Conservation (phyloP, 2,329 filamentous ascomycete species). For the Colletotrichum sp. region DNA sequence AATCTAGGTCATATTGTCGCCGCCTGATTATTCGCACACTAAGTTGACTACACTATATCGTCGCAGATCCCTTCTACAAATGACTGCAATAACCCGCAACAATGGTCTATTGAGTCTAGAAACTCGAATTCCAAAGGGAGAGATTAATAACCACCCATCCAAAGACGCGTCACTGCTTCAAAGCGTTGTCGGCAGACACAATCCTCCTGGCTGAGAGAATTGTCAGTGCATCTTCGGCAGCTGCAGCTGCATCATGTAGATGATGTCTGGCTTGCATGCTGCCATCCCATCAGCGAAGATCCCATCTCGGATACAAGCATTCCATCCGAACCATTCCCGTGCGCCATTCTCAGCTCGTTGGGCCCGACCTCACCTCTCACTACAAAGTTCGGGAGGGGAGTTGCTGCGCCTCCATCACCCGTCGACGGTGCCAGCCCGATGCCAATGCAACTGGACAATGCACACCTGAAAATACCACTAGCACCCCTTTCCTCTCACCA, state of each 20-base stretch:
- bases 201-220: not conserved
- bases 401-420: conserved; percentile 9
- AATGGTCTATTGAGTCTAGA: not conserved
- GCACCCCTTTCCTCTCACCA: not conserved
- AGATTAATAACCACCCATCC: not conserved
- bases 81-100: not conserved
- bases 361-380: not conserved
- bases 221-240: not conserved
- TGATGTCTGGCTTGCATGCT: not conserved
- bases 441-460: not conserved
- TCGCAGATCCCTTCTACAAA: not conserved
- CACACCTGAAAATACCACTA: conserved; percentile 9
- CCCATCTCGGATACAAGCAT: not conserved
- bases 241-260: not conserved
- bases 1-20: not conserved
- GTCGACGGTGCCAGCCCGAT: not conserved
- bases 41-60: not conserved
- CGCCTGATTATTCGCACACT: not conserved
- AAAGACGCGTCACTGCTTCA: not conserved
- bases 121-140: not conserved
- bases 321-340: not conserved
- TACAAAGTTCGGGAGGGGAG: not conserved
- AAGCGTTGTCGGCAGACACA: not conserved
- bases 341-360: not conserved
- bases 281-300: not conserved